A percentile compares a stretch with the other conserved stretches of the same genome.
Conservation (phyloP, 257 asterid genomes). For the Solanum habrochaites region DNA sequence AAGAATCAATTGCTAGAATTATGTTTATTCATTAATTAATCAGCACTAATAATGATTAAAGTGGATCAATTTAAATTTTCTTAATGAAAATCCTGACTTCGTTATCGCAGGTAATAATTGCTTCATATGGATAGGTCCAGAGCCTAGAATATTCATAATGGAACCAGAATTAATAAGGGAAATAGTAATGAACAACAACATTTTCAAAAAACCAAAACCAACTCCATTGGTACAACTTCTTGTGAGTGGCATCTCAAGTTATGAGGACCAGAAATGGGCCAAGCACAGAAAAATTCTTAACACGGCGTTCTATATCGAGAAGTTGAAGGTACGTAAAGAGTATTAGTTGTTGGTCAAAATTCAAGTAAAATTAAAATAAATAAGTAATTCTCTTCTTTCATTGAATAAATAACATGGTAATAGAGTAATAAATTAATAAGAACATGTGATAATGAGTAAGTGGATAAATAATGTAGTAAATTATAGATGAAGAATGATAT, state of each 20-base stretch:
- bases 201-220: slow-evolving; percentile 40
- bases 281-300: slow-evolving; percentile 45
- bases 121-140: slow-evolving; percentile 46
- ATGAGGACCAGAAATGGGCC: slow-evolving; percentile 54
- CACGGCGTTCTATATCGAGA: slow-evolving; percentile 43
- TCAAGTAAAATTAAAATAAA: neutral
- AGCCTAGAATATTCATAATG: slow-evolving; percentile 25
- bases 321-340: slow-evolving; percentile 31
- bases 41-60: neutral
- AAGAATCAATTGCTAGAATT: no score
- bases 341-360: neutral
- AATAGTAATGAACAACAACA: slow-evolving; percentile 18
- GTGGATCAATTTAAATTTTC: neutral
- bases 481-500: neutral
- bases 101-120: slow-evolving; percentile 25
- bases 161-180: slow-evolving; percentile 38
- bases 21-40: neutral
- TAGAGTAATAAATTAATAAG: neutral
- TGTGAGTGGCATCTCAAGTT: slow-evolving; percentile 28
- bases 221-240: slow-evolving; percentile 37
- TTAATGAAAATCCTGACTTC: neutral
- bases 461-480: neutral
- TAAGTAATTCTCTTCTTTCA: neutral
- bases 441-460: neutral
- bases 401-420: neutral